A percentile compares a stretch with the other conserved stretches of the same genome.
Evolutionary conservation across 23 red algal species (phyloP).

Genomic region (Chondrus crispus): DNA sequence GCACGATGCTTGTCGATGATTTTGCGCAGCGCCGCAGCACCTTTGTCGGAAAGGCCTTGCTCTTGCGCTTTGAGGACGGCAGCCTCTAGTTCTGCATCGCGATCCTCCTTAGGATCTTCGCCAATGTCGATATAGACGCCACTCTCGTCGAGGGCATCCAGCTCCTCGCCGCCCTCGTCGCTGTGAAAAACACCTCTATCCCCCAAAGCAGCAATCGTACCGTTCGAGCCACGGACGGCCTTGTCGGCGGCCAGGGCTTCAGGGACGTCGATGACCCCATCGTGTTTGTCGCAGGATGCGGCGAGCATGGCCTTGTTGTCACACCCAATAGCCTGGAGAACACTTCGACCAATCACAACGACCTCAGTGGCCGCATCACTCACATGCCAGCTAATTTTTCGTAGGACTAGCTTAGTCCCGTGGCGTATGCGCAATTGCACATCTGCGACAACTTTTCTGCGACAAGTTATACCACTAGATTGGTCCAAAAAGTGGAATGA

Average conservation of each 20-base stretch:
- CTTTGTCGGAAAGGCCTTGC: not conserved
- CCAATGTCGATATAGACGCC: not conserved
- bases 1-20: not conserved
- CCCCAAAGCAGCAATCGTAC: not conserved
- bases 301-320: not conserved
- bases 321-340: not conserved
- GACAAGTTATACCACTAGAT: not conserved
- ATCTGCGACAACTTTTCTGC: not conserved
- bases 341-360: not conserved
- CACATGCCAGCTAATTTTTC: not conserved
- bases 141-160: not conserved
- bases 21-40: not conserved
- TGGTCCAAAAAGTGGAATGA: not conserved
- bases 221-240: not conserved
- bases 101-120: not conserved
- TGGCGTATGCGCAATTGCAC: not conserved
- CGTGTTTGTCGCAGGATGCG: not conserved
- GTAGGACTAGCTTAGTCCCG: not conserved
- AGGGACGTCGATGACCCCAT: not conserved
- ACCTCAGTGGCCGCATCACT: not conserved
- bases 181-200: not conserved
- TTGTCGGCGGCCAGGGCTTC: not conserved
- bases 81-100: not conserved
- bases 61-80: not conserved
- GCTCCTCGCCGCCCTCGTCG: not conserved